These are phyloP conservation scores for Graphiopsis chlorocephala DNA, from an alignment of 2,329 filamentous ascomycete genomes.

Conservation along the genomic window DNA sequence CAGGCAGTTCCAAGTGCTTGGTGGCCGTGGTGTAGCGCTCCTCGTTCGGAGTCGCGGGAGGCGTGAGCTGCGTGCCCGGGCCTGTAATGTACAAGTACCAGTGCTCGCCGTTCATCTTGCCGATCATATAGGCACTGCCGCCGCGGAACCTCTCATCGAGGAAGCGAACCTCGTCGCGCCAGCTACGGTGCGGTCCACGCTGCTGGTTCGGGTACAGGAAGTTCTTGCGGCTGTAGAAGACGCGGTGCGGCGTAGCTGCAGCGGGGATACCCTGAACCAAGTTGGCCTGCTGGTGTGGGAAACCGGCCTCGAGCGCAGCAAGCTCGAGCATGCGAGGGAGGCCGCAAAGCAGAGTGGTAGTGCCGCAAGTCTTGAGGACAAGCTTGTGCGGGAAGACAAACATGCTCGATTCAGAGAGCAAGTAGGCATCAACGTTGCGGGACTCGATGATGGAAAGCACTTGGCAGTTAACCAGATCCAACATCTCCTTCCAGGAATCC, in stretches of 20 bases:
- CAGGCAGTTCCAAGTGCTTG: slow-evolving; percentile 57
- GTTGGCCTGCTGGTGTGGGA: slow-evolving; percentile 72
- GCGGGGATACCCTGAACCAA: slow-evolving; percentile 65
- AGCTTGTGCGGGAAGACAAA: slow-evolving; percentile 99
- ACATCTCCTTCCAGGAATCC: slow-evolving; percentile 92
- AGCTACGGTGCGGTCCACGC: slow-evolving; percentile 91
- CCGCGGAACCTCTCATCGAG: slow-evolving; percentile 88
- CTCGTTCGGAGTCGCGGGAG: slow-evolving; percentile 69
- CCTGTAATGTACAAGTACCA: slow-evolving; percentile 98
- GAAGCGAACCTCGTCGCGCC: slow-evolving; percentile 91
- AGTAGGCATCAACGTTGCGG: slow-evolving; percentile 91
- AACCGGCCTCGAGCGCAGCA: slow-evolving; percentile 82
- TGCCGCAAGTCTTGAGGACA: slow-evolving; percentile 97
- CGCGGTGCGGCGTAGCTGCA: slow-evolving; percentile 84
- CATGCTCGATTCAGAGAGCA: slow-evolving; percentile 99
- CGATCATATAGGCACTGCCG: slow-evolving; percentile 98
- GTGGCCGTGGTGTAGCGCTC: slow-evolving; percentile 56
- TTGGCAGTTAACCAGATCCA: slow-evolving; percentile 98
- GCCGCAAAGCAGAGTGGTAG: slow-evolving; percentile 86
- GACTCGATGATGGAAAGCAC: slow-evolving; percentile 92
- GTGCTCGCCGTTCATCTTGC: slow-evolving; percentile 99
- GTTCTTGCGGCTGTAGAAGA: slow-evolving; percentile 99
- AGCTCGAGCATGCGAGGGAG: slow-evolving; percentile 90
- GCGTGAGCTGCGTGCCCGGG: slow-evolving; percentile 74
- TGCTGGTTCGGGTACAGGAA: slow-evolving; percentile 95